phyloP scores from a whole-genome alignment of 306 rosid genomes.

The Gleditsia sinensis region DNA sequence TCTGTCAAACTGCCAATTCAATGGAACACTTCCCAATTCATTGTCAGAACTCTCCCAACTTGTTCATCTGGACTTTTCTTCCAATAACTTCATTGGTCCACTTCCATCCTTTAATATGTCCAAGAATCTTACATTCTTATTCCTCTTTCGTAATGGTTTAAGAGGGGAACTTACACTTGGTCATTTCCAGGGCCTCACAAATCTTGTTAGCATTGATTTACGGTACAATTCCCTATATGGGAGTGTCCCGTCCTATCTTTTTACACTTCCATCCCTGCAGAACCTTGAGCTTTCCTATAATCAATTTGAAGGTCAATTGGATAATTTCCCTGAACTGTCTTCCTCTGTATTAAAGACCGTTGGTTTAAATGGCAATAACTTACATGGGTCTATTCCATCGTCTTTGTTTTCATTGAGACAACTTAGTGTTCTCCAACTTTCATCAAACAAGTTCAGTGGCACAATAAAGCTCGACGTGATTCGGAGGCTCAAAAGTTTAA shows the following conservation, averaged over 20 bases:
- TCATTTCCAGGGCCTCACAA: constrained; percentile 26
- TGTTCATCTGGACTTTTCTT: constrained; percentile 35
- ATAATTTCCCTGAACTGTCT: constrained; percentile 11
- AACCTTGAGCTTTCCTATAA: constrained; percentile 22
- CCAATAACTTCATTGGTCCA: constrained; percentile 36
- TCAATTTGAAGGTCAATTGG: constrained; percentile 27
- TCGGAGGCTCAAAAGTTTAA: constrained; percentile 26
- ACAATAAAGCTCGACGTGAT: constrained; percentile 12
- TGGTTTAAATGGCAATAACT: constrained; percentile 47
- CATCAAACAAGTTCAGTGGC: constrained; percentile 59
- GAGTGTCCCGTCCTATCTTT: constrained; percentile 26
- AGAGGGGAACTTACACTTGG: background rate
- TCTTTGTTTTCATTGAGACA: constrained; percentile 30
- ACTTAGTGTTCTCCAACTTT: constrained; percentile 37
- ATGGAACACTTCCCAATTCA: constrained; percentile 36
- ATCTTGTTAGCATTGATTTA: constrained; percentile 26
- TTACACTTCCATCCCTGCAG: constrained; percentile 29
- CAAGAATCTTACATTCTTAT: constrained; percentile 29
- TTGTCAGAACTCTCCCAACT: constrained; percentile 38
- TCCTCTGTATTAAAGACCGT: constrained; percentile 17
- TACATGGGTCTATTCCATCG: constrained; percentile 45
- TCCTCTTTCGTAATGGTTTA: constrained; percentile 31
- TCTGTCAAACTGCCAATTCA: constrained; percentile 35
- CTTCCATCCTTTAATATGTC: constrained; percentile 46
- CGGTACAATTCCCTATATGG: constrained; percentile 31